phyloP scores from a whole-genome alignment of 805 yeast genomes.

The Yueomyces sp. region DNA sequence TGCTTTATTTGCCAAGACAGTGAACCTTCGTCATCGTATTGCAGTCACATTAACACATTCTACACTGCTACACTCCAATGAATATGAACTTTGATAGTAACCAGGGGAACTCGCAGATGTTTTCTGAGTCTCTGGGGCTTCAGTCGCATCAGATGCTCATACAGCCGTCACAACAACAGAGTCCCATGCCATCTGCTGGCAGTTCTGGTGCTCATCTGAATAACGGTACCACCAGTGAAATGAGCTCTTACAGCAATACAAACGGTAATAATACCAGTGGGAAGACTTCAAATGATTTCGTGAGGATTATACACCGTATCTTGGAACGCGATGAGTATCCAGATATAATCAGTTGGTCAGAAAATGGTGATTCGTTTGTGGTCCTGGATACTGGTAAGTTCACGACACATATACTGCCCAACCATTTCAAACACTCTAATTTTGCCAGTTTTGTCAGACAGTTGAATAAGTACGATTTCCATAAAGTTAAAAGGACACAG shows the following conservation, averaged over 20 bases:
- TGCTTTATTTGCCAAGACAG: no score
- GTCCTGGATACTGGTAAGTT: constrained; percentile 84
- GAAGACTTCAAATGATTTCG: constrained; percentile 58
- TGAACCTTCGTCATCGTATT: no score
- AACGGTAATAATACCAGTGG: background rate
- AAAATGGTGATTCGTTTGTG: constrained; percentile 73
- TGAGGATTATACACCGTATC: constrained; percentile 70
- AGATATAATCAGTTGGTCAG: constrained; percentile 76
- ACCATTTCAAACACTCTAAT: constrained; percentile 88
- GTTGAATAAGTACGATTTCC: constrained; percentile 92
- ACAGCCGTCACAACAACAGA: no score
- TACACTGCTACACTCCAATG: no score
- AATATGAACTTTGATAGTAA: no score
- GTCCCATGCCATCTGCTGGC: no score
- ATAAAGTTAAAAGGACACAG: constrained; percentile 69
- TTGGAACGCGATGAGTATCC: constrained; percentile 68
- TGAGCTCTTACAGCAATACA: background rate
- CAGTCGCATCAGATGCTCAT: no score
- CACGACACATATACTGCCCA: constrained; percentile 77
- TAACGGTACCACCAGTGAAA: no score
- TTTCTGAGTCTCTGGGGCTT: no score
- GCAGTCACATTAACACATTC: no score
- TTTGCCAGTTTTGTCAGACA: constrained; percentile 93
- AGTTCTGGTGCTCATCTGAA: no score
- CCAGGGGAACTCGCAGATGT: no score